Conservation (phyloP, 164 flowering plant species). For the Aristolochia californica region DNA sequence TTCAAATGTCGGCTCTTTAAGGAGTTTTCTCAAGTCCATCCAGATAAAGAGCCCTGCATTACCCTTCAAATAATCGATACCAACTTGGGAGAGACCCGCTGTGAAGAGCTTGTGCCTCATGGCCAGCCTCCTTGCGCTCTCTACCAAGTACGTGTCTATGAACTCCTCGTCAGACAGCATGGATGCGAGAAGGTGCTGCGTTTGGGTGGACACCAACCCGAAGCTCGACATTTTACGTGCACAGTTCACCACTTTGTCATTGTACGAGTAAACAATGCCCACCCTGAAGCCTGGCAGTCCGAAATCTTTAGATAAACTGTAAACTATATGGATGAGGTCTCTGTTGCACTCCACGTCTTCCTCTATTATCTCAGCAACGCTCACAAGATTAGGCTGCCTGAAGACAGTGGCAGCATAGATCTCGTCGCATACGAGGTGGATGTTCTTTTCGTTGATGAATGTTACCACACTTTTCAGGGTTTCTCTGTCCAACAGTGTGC, state of each 20-base stretch:
- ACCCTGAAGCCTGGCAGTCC: conserved; percentile 68
- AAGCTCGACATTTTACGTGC: conserved; percentile 57
- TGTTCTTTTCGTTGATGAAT: conserved; percentile 64
- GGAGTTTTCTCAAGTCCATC: conserved; percentile 65
- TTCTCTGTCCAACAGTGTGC: conserved; percentile 34
- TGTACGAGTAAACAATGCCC: conserved; percentile 55
- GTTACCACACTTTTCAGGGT: conserved; percentile 34
- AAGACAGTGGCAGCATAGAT: conserved; percentile 59
- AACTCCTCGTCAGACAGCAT: conserved; percentile 57
- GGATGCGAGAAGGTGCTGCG: conserved; percentile 43
- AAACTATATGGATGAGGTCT: conserved; percentile 56
- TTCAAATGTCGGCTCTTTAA: conserved; percentile 43
- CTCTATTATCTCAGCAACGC: conserved; percentile 50
- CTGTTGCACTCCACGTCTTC: conserved; percentile 42
- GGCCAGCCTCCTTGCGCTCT: conserved; percentile 29
- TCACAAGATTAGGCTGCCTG: conserved; percentile 43
- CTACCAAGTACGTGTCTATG: conserved; percentile 26
- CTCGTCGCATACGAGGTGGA: conserved; percentile 73
- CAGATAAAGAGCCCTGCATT: conserved; percentile 71
- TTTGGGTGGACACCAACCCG: conserved; percentile 51
- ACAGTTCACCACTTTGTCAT: conserved; percentile 44
- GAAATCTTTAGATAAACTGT: conserved; percentile 74
- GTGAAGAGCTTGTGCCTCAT: conserved; percentile 14
- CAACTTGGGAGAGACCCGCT: conserved; percentile 15
- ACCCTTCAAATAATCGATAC: conserved; percentile 48